A percentile compares a stretch with the other conserved stretches of the same genome.
Conservation (phyloP, 1,139 yeast genomes). For the Suhomyces panamericanus region DNA sequence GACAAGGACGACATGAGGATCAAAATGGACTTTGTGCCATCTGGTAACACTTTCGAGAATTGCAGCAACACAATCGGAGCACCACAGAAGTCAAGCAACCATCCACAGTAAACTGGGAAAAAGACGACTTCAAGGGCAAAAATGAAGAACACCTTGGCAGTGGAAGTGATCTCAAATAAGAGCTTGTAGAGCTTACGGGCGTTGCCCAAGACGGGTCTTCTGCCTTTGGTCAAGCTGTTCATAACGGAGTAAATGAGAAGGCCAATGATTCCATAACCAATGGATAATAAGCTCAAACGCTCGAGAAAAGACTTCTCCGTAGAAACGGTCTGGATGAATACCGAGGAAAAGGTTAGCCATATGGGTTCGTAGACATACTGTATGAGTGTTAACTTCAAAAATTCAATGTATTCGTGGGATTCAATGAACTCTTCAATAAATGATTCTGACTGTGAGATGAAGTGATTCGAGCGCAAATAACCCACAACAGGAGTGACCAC, state of each 20-base stretch:
- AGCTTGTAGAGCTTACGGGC: slow-evolving; percentile 51
- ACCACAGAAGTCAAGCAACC: slow-evolving; percentile 67
- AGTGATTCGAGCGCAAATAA: not conserved
- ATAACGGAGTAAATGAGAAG: slow-evolving; percentile 33
- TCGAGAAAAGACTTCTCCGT: slow-evolving; percentile 29
- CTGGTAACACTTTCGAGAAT: slow-evolving; percentile 15
- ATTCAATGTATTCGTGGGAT: not conserved
- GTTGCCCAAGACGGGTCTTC: slow-evolving; percentile 49
- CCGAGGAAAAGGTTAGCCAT: slow-evolving; percentile 17
- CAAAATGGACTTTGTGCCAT: slow-evolving; percentile 17
- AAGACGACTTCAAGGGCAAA: slow-evolving; percentile 77
- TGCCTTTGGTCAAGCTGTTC: slow-evolving; percentile 33
- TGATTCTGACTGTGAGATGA: not conserved
- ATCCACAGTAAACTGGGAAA: slow-evolving; percentile 88
- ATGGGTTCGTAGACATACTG: slow-evolving; percentile 12
- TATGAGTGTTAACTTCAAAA: not conserved
- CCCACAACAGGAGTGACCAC: not conserved
- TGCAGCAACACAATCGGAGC: slow-evolving; percentile 50
- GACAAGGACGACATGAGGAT: slow-evolving; percentile 29
- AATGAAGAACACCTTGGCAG: slow-evolving; percentile 72
- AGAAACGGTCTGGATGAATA: slow-evolving; percentile 19
- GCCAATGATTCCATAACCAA: slow-evolving; percentile 43
- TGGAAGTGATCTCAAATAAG: slow-evolving; percentile 52
- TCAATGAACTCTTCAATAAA: not conserved
- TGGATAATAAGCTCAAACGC: slow-evolving; percentile 30